A percentile compares a stretch with the other conserved stretches of the same genome.
phyloP scores from a whole-genome alignment of 1,139 yeast genomes.

The Pichia sp. region DNA sequence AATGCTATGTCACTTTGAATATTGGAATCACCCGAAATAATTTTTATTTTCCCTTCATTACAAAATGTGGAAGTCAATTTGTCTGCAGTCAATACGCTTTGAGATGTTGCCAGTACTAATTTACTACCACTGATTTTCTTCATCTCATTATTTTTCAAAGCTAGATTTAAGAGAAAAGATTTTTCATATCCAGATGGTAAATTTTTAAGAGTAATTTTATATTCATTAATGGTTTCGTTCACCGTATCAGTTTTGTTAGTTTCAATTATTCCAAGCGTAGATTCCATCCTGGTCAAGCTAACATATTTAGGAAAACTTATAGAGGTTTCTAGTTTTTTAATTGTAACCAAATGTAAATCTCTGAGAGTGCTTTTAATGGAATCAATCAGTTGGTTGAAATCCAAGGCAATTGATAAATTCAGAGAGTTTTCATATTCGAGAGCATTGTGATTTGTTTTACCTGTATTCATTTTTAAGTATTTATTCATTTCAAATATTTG shows the following conservation, averaged over 20 bases:
- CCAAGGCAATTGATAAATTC: conserved; percentile 15
- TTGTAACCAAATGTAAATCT: not conserved
- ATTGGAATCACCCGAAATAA: conserved; percentile 1
- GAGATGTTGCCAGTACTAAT: conserved; percentile 1
- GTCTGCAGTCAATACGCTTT: conserved; percentile 1
- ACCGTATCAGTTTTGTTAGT: not conserved
- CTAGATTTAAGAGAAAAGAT: conserved; percentile 16
- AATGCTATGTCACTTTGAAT: conserved; percentile 3
- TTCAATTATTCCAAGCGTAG: not conserved
- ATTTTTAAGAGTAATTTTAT: conserved; percentile 4
- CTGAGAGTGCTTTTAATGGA: no score
- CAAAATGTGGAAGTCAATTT: conserved; percentile 2
- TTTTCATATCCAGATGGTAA: conserved; percentile 14
- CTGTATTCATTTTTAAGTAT: conserved; percentile 3
- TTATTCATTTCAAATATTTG: conserved; percentile 14
- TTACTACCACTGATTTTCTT: not conserved
- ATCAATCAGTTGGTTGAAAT: conserved; percentile 11
- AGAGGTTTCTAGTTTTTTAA: conserved; percentile 12
- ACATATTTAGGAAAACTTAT: conserved; percentile 15
- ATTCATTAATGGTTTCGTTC: conserved; percentile 1
- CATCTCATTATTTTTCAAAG: conserved; percentile 15
- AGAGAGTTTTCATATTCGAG: conserved; percentile 5
- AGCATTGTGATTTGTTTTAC: not conserved
- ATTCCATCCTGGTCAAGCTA: conserved; percentile 15
- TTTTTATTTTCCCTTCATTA: conserved; percentile 3